Evolutionary conservation across 2,329 filamentous ascomycete species (phyloP).

Genomic region (Talaromyces rugulosus): DNA sequence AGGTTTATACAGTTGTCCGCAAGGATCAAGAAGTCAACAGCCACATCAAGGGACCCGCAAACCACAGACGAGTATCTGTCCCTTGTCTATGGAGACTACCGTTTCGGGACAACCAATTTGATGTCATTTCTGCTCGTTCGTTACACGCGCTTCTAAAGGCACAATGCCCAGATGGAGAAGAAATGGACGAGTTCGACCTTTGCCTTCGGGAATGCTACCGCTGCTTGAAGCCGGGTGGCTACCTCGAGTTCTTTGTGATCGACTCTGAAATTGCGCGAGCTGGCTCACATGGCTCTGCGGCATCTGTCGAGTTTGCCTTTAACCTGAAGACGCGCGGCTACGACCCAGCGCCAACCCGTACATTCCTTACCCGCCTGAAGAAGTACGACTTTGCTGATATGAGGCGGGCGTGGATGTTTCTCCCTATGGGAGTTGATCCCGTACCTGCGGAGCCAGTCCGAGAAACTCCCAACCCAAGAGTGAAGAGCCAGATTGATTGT

Average conservation of each 20-base stretch:
- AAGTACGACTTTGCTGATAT: constrained; percentile 74
- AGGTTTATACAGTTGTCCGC: constrained; percentile 82
- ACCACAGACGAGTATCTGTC: constrained; percentile 80
- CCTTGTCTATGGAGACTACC: constrained; percentile 74
- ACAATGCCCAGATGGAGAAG: constrained; percentile 58
- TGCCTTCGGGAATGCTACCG: constrained; percentile 84
- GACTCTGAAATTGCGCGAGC: constrained; percentile 88
- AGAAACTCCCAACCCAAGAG: constrained; percentile 34
- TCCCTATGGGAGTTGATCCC: constrained; percentile 67
- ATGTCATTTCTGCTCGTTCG: constrained; percentile 84
- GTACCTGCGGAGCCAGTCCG: constrained; percentile 44
- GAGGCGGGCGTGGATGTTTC: constrained; percentile 81
- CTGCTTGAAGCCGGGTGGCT: constrained; percentile 87
- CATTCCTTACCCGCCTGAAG: constrained; percentile 70
- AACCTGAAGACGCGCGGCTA: constrained; percentile 85
- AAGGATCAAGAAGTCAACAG: constrained; percentile 69
- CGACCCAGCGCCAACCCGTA: constrained; percentile 77
- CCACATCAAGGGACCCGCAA: constrained; percentile 75
- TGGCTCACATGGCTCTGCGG: constrained; percentile 71
- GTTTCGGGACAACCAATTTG: constrained; percentile 81
- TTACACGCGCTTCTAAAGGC: constrained; percentile 78
- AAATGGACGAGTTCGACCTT: constrained; percentile 79
- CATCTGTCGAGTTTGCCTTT: constrained; percentile 88
- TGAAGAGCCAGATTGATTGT: constrained; percentile 43
- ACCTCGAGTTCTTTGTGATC: constrained; percentile 83